These are phyloP conservation scores for Populus tremula DNA, from an alignment of 345 rosid species.

Conservation along the genomic window DNA sequence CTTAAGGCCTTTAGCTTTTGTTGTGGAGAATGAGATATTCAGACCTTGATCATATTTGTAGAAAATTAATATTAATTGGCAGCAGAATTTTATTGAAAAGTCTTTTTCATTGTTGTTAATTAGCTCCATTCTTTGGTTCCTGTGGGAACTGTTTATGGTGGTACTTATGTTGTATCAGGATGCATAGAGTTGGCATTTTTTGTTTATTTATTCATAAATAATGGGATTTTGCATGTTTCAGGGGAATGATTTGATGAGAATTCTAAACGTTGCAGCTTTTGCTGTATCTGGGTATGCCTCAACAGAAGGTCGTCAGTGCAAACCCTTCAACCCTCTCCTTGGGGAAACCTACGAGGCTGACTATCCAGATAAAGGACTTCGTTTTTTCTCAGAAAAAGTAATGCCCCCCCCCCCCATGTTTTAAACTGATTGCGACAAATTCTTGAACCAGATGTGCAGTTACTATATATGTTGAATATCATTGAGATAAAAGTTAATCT, in stretches of 20 bases:
- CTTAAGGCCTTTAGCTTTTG: not conserved
- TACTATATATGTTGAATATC: not conserved
- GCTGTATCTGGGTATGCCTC: slow-evolving; percentile 99
- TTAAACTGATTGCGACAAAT: not conserved
- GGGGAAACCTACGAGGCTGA: slow-evolving; percentile 99
- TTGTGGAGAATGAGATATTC: not conserved
- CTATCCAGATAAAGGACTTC: slow-evolving; percentile 97
- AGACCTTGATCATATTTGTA: not conserved
- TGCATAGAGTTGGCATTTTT: not conserved
- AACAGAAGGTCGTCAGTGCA: slow-evolving; percentile 97
- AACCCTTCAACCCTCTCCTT: slow-evolving; percentile 96
- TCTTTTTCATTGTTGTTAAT: not conserved
- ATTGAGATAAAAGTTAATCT: not conserved
- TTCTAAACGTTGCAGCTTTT: slow-evolving; percentile 89
- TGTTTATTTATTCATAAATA: not conserved
- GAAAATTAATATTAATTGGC: not conserved
- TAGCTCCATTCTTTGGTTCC: not conserved
- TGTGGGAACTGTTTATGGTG: not conserved
- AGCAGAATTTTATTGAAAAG: not conserved
- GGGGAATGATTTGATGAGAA: slow-evolving; percentile 94
- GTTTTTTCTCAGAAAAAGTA: slow-evolving; percentile 93
- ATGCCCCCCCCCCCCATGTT: slow-evolving; percentile 1
- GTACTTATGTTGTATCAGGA: not conserved
- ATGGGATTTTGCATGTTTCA: slow-evolving; percentile 40
- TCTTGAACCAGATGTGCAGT: not conserved